phyloP scores from a whole-genome alignment of 2,329 filamentous ascomycete genomes.

The Chaetomium sp. region DNA sequence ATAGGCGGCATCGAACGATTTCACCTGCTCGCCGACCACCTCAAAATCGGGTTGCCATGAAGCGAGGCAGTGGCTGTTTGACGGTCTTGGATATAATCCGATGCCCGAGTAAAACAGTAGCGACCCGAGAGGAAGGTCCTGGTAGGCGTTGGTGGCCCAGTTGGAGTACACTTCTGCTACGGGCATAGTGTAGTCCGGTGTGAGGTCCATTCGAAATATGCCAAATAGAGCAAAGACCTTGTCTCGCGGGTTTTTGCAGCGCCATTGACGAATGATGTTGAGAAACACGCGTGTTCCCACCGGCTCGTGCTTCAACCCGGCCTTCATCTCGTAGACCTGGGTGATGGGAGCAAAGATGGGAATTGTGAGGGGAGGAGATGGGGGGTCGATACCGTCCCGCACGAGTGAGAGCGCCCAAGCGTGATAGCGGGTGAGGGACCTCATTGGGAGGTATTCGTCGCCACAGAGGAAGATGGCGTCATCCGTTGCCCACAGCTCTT shows the following conservation, averaged over 20 bases:
- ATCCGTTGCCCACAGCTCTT: neutral
- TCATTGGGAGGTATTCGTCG: neutral
- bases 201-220: neutral
- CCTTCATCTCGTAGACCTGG: neutral
- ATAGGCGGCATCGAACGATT: neutral
- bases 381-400: neutral
- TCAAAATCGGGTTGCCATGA: neutral
- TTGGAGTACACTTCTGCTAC: neutral
- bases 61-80: neutral
- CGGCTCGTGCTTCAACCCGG: neutral
- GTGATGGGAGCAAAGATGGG: neutral
- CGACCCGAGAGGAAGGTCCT: neutral
- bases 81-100: neutral
- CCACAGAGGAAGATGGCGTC: neutral
- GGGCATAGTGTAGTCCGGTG: neutral
- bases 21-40: neutral
- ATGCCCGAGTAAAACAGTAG: neutral
- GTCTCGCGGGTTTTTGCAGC: neutral
- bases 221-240: neutral
- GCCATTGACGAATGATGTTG: neutral
- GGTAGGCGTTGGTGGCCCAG: neutral
- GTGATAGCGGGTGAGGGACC: neutral
- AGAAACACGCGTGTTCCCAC: neutral
- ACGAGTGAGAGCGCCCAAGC: neutral
- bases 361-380: neutral